A percentile compares a stretch with the other conserved stretches of the same genome.
Evolutionary conservation across 163 green algal species (phyloP).

Genomic region (Coccomyxa subellipsoidea): DNA sequence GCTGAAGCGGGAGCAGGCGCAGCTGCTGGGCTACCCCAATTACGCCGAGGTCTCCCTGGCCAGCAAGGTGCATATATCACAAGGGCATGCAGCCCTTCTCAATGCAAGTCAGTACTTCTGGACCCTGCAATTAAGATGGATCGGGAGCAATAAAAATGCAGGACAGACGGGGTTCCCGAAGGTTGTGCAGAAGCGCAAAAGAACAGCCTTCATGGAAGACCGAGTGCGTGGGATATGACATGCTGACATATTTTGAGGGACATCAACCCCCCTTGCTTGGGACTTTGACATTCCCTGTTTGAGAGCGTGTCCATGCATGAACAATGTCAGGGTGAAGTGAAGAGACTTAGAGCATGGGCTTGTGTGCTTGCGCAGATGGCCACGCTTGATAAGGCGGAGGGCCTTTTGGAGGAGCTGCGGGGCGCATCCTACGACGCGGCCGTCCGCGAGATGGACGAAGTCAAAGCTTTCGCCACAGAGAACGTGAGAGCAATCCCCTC

Average conservation of each 20-base stretch:
- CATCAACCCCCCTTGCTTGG: no score
- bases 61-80: conserved; percentile 55
- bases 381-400: conserved; percentile 65
- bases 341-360: neutral
- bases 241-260: no score
- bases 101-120: no score
- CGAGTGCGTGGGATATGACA: no score
- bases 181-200: no score
- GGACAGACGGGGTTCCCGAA: no score
- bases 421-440: conserved; percentile 58
- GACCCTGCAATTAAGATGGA: no score
- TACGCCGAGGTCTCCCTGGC: conserved; percentile 87
- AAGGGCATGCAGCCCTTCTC: neutral
- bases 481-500: conserved; percentile 21
- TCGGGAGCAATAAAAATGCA: no score
- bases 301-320: no score
- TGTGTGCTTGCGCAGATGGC: conserved; percentile 67
- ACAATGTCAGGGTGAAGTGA: no score
- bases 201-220: no score
- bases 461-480: conserved; percentile 68
- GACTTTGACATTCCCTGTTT: no score
- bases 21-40: conserved; percentile 85
- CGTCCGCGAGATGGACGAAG: conserved; percentile 76
- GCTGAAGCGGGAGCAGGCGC: conserved; percentile 83
- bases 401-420: conserved; percentile 90